These are phyloP conservation scores for Gastroboletus turbinatus DNA, from an alignment of 1,284 basidiomycete genomes.

Conservation along the genomic window DNA sequence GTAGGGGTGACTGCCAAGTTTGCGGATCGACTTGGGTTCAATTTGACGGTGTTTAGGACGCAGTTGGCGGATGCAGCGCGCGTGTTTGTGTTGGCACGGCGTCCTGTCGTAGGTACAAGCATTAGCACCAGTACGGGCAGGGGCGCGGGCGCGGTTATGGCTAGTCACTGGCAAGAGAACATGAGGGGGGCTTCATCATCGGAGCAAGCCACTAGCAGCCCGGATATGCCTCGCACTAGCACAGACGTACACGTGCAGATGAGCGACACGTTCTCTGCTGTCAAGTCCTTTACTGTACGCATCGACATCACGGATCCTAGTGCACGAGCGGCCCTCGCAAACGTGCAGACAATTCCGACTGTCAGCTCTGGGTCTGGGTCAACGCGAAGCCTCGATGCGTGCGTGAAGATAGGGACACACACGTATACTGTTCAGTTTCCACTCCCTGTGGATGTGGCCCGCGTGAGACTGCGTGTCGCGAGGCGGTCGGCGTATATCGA, in stretches of 20 bases:
- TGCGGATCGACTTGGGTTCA: conserved; percentile 21
- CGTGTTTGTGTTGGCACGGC: conserved; percentile 33
- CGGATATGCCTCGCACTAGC: neutral
- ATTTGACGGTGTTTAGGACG: conserved; percentile 34
- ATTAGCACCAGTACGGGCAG: neutral
- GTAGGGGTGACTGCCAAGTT: conserved; percentile 7
- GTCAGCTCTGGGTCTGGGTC: conserved; percentile 3
- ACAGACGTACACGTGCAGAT: conserved; percentile 11
- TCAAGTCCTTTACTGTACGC: conserved; percentile 15
- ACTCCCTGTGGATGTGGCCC: conserved; percentile 34
- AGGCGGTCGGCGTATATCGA: conserved; percentile 52
- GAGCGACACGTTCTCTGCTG: conserved; percentile 3
- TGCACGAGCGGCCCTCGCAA: conserved; percentile 13
- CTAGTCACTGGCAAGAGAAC: conserved; percentile 9
- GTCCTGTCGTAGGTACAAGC: conserved; percentile 6
- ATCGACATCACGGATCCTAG: conserved; percentile 20
- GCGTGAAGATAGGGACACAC: conserved; percentile 14
- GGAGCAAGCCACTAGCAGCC: neutral
- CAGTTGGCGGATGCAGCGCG: conserved; percentile 28
- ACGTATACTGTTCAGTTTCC: conserved; percentile 18
- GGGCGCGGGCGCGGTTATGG: neutral
- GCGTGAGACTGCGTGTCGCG: conserved; percentile 43
- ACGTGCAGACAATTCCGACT: conserved; percentile 5
- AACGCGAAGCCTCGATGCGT: neutral
- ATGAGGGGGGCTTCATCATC: neutral